Conservation (phyloP, 345 rosid species). For the Diplotaxis tenuifolia region DNA sequence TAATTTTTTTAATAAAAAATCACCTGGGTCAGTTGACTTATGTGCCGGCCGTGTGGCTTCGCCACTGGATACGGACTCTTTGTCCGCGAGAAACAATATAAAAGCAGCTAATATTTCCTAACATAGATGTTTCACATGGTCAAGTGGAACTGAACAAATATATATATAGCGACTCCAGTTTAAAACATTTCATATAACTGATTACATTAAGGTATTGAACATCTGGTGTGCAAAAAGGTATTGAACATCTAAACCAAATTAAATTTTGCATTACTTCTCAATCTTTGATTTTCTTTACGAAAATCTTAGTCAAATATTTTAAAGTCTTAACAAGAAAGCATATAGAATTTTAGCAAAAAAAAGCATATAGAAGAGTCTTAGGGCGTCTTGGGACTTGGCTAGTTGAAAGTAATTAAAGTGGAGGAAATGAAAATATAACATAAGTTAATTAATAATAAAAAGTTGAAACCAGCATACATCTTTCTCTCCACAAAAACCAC, state of each 20-base stretch:
- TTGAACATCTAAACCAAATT: neutral
- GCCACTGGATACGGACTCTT: too few relatives aligned
- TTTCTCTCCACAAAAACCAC: neutral
- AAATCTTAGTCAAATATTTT: neutral
- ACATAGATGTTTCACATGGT: neutral
- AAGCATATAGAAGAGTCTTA: neutral
- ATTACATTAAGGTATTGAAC: too few relatives aligned
- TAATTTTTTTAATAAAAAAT: too few relatives aligned
- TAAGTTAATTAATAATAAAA: too few relatives aligned
- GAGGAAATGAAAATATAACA: neutral
- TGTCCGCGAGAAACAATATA: neutral
- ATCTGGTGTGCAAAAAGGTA: too few relatives aligned
- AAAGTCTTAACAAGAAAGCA: neutral
- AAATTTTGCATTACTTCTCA: neutral
- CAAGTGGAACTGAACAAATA: neutral
- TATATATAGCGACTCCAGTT: neutral
- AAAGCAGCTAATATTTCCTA: neutral
- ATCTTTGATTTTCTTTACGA: neutral
- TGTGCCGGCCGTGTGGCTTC: too few relatives aligned
- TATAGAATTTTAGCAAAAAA: neutral
- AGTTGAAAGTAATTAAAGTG: neutral
- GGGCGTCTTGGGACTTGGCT: neutral
- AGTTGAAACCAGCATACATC: neutral
- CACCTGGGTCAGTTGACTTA: too few relatives aligned
- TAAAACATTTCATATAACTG: neutral